Conservation (phyloP, 2,329 filamentous ascomycete genomes). For the Gnomoniopsis smithogilvyi region DNA sequence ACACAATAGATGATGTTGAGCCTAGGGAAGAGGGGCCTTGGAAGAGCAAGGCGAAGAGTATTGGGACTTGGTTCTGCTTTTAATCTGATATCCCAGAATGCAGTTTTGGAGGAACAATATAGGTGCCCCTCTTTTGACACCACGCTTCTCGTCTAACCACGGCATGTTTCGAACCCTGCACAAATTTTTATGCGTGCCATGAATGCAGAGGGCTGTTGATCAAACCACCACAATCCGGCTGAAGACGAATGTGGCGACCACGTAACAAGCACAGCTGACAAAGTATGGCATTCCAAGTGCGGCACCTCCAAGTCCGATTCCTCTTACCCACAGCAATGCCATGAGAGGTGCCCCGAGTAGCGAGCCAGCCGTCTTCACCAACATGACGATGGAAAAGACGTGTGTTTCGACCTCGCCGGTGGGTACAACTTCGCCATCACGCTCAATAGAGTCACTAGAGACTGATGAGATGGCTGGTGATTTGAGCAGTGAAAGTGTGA, state of each 20-base stretch:
- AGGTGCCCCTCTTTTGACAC: not conserved
- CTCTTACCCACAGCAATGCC: conserved; percentile 44
- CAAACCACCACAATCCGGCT: conserved; percentile 2
- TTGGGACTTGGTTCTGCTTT: conserved; percentile 13
- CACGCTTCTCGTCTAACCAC: not conserved
- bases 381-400: conserved; percentile 49
- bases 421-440: conserved; percentile 6
- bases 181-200: too few relatives aligned
- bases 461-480: conserved; percentile 35
- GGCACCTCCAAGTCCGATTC: conserved; percentile 34
- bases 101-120: not conserved
- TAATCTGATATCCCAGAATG: not conserved
- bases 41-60: not conserved
- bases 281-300: conserved; percentile 38
- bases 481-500: conserved; percentile 46
- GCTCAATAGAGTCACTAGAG: not conserved
- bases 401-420: conserved; percentile 33
- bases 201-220: not conserved
- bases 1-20: conserved; percentile 17
- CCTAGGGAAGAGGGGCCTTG: conserved; percentile 1
- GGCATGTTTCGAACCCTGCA: not conserved
- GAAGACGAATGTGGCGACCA: conserved; percentile 32
- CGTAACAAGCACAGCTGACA: conserved; percentile 36
- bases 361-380: conserved; percentile 45
- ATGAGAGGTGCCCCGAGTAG: conserved; percentile 45